Evolutionary conservation across 129 eudicot species (phyloP), one percentile per base, ranked within the genome.

Genomic region (Lactuca sativa): DNA sequence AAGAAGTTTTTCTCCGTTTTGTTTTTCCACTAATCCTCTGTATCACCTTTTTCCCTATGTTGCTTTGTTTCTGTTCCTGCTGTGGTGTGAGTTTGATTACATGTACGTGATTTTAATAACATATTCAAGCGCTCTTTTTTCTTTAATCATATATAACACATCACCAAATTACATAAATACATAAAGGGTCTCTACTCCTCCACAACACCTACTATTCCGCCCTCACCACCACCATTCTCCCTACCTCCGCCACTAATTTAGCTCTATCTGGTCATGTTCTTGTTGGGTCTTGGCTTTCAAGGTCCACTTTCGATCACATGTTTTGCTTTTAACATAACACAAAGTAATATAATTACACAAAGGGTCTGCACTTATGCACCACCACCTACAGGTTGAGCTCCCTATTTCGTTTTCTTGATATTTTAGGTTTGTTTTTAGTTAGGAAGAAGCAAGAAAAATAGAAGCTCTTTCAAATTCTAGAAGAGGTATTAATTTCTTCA

Each of bases 401-500:
- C 21, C 21, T 18, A 18, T 18, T 18, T 18, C 21, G 21, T 18
- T 0, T 18, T 18, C 21, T 18, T 18, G 21, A 18, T 0, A 18
- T 7, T 38, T 59, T 69, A 60, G 67, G 70, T 70, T 76, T 69
- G 40, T 38, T 5, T 38, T 38, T 38, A 18, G 1, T 56, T 44
- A 75, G 15, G 3, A 69, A 60, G 62, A 68, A 5, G 54, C 54
- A n/a, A 68, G 34, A 91, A 68, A 95, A 95, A 80, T 25, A 87
- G 55, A 95, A 87, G 86, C 79, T 95, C 65, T 85, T 95, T 76
- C 90, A 84, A 52, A 82, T 95, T 93, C 84, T 95, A 32, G 97
- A 95, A 74, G 99, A 95, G 97, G 99, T 90, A 89, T 13, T 25
- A 25, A 52, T 43, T 75, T 61, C 48, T 33, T 48, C 38, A 8